A percentile compares a stretch with the other conserved stretches of the same genome.
phyloP scores from a whole-genome alignment of 208 protist genomes.

The Acanthamoeba polyphaga region DNA sequence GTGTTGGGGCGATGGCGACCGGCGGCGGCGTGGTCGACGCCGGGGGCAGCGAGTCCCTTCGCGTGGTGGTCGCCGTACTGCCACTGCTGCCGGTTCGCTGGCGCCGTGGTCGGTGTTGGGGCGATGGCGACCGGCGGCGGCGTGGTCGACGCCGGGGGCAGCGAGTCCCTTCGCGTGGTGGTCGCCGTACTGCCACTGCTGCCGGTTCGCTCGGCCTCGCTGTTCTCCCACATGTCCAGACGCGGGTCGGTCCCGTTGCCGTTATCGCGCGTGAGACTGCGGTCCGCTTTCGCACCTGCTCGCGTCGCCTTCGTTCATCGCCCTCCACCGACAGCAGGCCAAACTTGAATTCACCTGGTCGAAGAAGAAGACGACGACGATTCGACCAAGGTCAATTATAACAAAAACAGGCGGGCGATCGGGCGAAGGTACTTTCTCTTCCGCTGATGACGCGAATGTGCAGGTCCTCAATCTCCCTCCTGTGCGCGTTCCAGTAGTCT shows the following conservation, averaged over 20 bases:
- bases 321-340: slow-evolving; percentile 56
- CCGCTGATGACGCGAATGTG: slow-evolving; percentile 62
- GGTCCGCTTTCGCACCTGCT: neutral
- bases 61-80: neutral
- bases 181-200: neutral
- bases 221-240: neutral
- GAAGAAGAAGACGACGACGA: neutral
- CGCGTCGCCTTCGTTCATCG: slow-evolving; percentile 19
- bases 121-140: neutral
- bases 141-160: neutral
- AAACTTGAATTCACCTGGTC: slow-evolving; percentile 37
- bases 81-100: neutral
- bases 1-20: neutral
- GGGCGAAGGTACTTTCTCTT: neutral
- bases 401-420: neutral
- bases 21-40: neutral
- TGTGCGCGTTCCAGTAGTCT: slow-evolving; percentile 31
- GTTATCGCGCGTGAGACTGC: neutral
- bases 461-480: slow-evolving; percentile 11
- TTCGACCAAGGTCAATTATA: too few relatives aligned
- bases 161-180: neutral
- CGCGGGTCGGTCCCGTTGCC: neutral
- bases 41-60: neutral
- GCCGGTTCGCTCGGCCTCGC: neutral
- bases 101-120: neutral